phyloP scores from a whole-genome alignment of 2,329 filamentous ascomycete genomes.

The Colletotrichum euphorbiae region DNA sequence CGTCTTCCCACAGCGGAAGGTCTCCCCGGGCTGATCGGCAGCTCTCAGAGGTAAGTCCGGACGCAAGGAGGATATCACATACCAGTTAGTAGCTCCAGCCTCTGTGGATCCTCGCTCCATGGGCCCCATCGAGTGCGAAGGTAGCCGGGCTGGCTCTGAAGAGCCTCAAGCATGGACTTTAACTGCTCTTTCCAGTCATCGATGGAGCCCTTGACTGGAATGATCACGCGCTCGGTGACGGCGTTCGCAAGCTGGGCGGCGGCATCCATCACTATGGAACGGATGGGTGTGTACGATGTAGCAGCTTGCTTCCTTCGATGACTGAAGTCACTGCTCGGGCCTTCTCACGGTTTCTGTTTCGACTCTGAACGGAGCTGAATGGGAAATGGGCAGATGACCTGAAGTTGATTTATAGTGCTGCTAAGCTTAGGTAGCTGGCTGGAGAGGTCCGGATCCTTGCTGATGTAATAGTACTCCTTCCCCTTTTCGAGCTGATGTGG shows the following conservation, averaged over 20 bases:
- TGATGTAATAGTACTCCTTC: not conserved
- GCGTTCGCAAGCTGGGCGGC: slow-evolving; percentile 36
- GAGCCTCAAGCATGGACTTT: slow-evolving; percentile 45
- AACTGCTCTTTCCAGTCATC: slow-evolving; percentile 46
- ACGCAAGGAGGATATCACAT: not conserved
- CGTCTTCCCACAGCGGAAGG: not conserved
- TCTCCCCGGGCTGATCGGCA: not conserved
- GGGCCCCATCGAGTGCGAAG: slow-evolving; percentile 47
- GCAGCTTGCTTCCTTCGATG: not conserved
- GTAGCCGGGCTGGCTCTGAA: slow-evolving; percentile 45
- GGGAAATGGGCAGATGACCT: not conserved
- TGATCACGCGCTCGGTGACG: slow-evolving; percentile 41
- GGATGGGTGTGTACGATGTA: not conserved
- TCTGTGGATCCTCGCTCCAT: slow-evolving; percentile 44
- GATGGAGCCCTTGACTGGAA: slow-evolving; percentile 44
- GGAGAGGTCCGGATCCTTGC: slow-evolving; percentile 9
- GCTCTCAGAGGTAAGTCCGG: not conserved
- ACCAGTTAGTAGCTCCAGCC: slow-evolving; percentile 46
- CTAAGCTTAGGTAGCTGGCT: not conserved
- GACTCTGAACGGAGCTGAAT: not conserved
- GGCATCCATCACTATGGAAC: slow-evolving; percentile 32
- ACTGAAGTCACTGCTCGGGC: not conserved
- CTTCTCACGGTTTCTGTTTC: not conserved
- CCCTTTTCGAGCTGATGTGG: not conserved
- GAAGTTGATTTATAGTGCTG: slow-evolving; percentile 12